phyloP scores from a whole-genome alignment of 2,329 filamentous ascomycete species.

The Stachybotrys echinatus region DNA sequence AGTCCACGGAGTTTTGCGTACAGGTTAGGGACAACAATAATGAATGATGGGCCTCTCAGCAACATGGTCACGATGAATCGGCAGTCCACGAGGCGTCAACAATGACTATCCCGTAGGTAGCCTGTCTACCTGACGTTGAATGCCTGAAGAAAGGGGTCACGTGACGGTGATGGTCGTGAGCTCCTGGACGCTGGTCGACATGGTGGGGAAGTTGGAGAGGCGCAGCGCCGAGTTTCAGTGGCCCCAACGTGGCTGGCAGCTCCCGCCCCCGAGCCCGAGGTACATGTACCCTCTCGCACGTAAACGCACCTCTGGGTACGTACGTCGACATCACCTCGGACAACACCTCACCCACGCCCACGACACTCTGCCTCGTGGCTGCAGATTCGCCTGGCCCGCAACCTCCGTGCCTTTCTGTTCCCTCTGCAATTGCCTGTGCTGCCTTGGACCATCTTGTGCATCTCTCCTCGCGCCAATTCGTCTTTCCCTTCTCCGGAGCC shows the following conservation, averaged over 20 bases:
- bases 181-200: too few species aligned
- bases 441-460: neutral
- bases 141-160: neutral
- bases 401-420: neutral
- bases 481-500: slow-evolving; percentile 14
- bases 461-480: slow-evolving; percentile 6
- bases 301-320: neutral
- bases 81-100: too few species aligned
- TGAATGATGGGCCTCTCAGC: neutral
- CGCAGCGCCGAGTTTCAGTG: too few species aligned
- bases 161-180: neutral
- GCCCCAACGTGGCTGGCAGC: neutral
- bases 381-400: neutral
- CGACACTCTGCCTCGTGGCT: neutral
- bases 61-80: too few species aligned
- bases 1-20: neutral
- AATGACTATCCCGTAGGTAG: too few species aligned
- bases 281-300: neutral
- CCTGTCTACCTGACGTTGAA: too few species aligned
- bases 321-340: neutral
- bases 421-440: neutral
- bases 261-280: neutral
- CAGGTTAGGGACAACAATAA: neutral
- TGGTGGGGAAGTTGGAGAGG: neutral
- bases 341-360: neutral